Evolutionary conservation across 345 rosid genomes (phyloP).

Genomic region (Dimocarpus longan): DNA sequence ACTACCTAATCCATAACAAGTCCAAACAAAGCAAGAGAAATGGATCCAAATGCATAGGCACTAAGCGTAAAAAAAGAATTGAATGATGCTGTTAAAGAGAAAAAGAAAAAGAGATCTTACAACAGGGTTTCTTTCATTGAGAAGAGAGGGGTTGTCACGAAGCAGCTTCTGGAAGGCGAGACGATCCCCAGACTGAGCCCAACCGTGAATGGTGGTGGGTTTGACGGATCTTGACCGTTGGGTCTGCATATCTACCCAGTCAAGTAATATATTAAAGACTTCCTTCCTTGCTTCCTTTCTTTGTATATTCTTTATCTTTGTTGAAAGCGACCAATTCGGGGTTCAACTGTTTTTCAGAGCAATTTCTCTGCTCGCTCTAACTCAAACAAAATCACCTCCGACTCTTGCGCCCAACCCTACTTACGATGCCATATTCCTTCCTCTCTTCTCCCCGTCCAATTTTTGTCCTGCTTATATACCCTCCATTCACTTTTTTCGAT

Average conservation of each 20-base stretch:
- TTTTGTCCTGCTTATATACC: neutral
- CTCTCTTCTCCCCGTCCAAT: neutral
- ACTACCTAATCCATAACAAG: neutral
- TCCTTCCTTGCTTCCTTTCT: neutral
- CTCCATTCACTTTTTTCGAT: neutral
- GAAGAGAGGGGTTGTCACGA: slow-evolving; percentile 66
- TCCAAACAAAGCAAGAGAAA: neutral
- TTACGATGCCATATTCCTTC: neutral
- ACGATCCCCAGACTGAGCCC: slow-evolving; percentile 87
- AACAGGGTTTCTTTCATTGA: slow-evolving; percentile 87
- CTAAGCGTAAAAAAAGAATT: neutral
- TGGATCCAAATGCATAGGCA: slow-evolving; percentile 8
- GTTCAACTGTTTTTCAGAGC: neutral
- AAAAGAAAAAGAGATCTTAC: slow-evolving; percentile 42
- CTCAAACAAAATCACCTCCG: slow-evolving; percentile 42
- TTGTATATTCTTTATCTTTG: neutral
- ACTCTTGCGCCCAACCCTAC: slow-evolving; percentile 36
- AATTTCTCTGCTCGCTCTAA: slow-evolving; percentile 25
- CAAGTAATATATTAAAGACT: neutral
- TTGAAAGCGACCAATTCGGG: slow-evolving; percentile 7
- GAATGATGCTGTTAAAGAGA: neutral
- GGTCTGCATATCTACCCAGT: slow-evolving; percentile 44
- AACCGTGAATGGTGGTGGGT: slow-evolving; percentile 80
- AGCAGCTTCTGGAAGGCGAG: slow-evolving; percentile 66
- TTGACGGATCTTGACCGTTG: slow-evolving; percentile 70